Evolutionary conservation across 148 eudicot genomes (phyloP).

Genomic region (Arbutus unedo): DNA sequence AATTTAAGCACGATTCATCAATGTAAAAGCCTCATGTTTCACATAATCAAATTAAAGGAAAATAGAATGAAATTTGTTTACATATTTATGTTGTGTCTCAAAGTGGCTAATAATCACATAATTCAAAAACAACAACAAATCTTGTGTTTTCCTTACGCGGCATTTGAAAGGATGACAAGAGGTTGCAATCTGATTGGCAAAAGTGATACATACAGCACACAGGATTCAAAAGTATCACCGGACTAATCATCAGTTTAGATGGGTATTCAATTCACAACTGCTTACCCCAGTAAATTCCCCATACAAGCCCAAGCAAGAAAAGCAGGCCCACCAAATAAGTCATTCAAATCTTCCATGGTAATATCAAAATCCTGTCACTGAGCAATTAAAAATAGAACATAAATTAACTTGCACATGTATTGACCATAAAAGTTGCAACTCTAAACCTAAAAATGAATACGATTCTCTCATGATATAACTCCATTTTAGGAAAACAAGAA

Average conservation of each 20-base stretch:
- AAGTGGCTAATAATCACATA: neutral
- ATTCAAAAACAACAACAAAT: neutral
- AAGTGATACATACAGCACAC: neutral
- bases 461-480: conserved; percentile 1
- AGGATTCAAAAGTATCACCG: neutral
- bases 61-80: no score
- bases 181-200: neutral
- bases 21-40: no score
- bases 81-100: no score
- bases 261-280: neutral
- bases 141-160: neutral
- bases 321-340: conserved; percentile 95
- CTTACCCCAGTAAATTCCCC: conserved; percentile 94
- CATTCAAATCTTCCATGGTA: conserved; percentile 56
- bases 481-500: neutral
- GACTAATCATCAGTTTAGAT: neutral
- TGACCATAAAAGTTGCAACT: neutral
- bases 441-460: neutral
- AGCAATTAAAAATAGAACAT: conserved; percentile 15
- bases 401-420: neutral
- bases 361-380: conserved; percentile 61
- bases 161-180: neutral
- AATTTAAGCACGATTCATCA: no score
- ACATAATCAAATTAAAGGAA: no score
- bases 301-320: no score